Evolutionary conservation across 2,329 filamentous ascomycete species (phyloP).

Genomic region (Clarireedia monteithiana): DNA sequence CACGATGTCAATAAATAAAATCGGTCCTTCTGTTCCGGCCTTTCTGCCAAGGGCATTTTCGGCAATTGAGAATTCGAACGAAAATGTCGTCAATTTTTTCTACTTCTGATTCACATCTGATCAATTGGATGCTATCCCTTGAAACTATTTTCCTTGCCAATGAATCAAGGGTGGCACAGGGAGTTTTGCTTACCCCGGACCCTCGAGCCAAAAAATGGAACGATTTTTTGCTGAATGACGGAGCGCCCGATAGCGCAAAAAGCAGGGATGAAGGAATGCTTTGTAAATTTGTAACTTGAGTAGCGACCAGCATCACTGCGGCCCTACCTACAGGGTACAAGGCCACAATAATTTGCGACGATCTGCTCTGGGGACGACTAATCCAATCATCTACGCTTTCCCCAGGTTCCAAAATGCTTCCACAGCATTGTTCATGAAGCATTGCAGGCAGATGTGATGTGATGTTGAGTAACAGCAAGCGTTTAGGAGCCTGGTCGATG

Average conservation of each 20-base stretch:
- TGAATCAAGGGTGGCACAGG: neutral
- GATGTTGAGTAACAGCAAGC: constrained; percentile 1
- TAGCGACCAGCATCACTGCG: too few relatives aligned
- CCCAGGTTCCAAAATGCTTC: constrained; percentile 11
- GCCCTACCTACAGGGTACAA: neutral
- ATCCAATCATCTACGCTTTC: constrained; percentile 8
- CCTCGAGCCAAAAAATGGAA: neutral
- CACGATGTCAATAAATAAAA: constrained; percentile 1
- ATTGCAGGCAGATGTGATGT: constrained; percentile 2
- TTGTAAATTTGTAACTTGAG: neutral
- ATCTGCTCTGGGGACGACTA: neutral
- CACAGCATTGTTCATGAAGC: constrained; percentile 2
- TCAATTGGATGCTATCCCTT: constrained; percentile 6
- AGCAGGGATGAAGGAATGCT: neutral
- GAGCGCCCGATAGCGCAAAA: constrained; percentile 5
- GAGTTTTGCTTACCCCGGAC: neutral
- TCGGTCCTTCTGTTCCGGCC: constrained; percentile 10
- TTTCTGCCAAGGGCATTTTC: constrained; percentile 5
- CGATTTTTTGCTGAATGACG: constrained; percentile 4
- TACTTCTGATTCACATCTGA: constrained; percentile 3
- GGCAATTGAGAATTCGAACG: neutral
- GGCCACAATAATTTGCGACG: constrained; percentile 1
- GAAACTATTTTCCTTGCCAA: constrained; percentile 1
- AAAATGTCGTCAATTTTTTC: neutral
- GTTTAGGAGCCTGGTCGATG: neutral